Evolutionary conservation across 2,329 filamentous ascomycete genomes (phyloP).

Genomic region (Alternaria rosae): DNA sequence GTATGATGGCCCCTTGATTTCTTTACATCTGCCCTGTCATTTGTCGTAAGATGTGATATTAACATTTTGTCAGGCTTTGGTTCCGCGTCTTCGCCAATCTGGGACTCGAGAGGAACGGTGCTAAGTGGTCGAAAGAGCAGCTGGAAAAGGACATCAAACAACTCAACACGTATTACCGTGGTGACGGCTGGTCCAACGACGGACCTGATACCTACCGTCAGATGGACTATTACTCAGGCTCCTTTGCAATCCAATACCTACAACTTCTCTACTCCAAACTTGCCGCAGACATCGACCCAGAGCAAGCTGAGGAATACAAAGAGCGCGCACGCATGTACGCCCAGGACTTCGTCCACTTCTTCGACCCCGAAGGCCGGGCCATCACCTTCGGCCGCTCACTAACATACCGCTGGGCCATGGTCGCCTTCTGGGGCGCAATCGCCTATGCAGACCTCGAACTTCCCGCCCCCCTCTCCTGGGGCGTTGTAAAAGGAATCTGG

Average conservation of each 20-base stretch:
- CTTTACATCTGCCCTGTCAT: not conserved
- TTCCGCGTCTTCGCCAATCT: slow-evolving; percentile 86
- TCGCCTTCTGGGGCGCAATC: slow-evolving; percentile 81
- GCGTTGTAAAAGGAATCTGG: slow-evolving; percentile 78
- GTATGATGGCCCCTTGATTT: slow-evolving; percentile 40
- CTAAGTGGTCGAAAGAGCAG: slow-evolving; percentile 71
- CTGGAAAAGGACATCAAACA: slow-evolving; percentile 79
- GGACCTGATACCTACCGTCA: slow-evolving; percentile 80
- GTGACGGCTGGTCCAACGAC: slow-evolving; percentile 83
- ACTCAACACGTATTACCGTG: slow-evolving; percentile 81
- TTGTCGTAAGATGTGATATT: slow-evolving; percentile 14
- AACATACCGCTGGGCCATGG: slow-evolving; percentile 85
- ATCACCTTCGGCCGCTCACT: slow-evolving; percentile 81
- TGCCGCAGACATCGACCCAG: slow-evolving; percentile 69
- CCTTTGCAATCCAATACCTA: slow-evolving; percentile 81
- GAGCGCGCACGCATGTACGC: slow-evolving; percentile 71
- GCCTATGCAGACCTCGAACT: slow-evolving; percentile 79
- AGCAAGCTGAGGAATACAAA: slow-evolving; percentile 72
- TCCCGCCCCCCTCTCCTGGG: slow-evolving; percentile 76
- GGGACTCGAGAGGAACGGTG: slow-evolving; percentile 77
- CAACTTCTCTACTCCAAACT: slow-evolving; percentile 80
- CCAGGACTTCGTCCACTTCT: slow-evolving; percentile 77
- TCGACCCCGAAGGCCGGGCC: slow-evolving; percentile 72
- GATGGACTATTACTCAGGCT: slow-evolving; percentile 86
- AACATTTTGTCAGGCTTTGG: slow-evolving; percentile 69